Percentiles rank a stretch among this genome's conserved stretches.
Conservation (phyloP, 208 protist genomes). For the Crithidia bombi region DNA sequence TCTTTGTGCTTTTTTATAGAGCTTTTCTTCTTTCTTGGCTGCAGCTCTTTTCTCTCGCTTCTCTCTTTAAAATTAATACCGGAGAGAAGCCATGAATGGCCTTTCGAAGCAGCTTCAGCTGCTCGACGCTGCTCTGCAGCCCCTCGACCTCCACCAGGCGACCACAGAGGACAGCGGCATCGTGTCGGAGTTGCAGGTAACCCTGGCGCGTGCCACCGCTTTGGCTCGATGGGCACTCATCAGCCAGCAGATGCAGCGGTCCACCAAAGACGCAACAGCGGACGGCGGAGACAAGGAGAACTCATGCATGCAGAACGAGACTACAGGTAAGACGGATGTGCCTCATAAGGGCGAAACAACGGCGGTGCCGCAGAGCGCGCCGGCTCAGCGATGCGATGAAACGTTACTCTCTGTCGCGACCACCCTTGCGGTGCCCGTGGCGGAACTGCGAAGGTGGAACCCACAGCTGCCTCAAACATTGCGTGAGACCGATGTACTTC, state of each 20-base stretch:
- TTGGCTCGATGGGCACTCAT: constrained; percentile 38
- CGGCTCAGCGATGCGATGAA: constrained; percentile 16
- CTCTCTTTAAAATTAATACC: background rate
- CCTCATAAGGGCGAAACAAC: too few relatives aligned
- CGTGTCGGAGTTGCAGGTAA: constrained; percentile 42
- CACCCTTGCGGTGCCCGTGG: constrained; percentile 24
- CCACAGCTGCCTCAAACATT: constrained; percentile 45
- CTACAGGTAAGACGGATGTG: background rate
- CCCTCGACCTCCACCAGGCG: constrained; percentile 31
- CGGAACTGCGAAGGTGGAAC: constrained; percentile 52
- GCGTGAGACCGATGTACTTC: constrained; percentile 32
- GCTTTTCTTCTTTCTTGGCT: background rate
- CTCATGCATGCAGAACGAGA: background rate
- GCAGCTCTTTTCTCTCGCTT: background rate
- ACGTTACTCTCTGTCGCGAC: constrained; percentile 40
- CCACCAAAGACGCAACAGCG: background rate
- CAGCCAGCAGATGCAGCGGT: constrained; percentile 16
- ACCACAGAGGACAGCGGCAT: constrained; percentile 40
- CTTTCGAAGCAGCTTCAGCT: constrained; percentile 50
- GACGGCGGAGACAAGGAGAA: background rate
- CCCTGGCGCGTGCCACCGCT: constrained; percentile 56
- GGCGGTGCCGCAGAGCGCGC: too few relatives aligned
- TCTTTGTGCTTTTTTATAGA: background rate
- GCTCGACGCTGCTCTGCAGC: constrained; percentile 38
- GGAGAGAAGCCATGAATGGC: constrained; percentile 34